These are phyloP conservation scores for Lactifluus volemus DNA, from an alignment of 768 basidiomycete species.

Conservation along the genomic window DNA sequence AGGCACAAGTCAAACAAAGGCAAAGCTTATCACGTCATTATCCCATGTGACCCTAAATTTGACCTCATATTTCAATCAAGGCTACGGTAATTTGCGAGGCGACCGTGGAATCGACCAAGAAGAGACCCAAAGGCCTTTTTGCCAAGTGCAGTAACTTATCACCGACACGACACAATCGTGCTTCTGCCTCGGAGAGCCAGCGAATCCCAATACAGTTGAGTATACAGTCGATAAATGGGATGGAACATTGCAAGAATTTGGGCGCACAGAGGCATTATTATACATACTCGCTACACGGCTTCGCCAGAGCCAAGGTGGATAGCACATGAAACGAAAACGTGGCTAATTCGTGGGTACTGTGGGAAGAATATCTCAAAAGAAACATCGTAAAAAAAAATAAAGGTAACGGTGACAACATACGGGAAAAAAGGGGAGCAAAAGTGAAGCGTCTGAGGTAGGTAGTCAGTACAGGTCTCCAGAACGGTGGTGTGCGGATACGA, in stretches of 20 bases:
- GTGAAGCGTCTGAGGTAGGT: not conserved
- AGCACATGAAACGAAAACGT: constrained; percentile 1
- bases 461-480: constrained; percentile 11
- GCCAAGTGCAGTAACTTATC: not conserved
- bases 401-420: not conserved
- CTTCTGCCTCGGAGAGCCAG: not conserved
- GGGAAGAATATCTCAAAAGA: not conserved
- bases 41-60: not conserved
- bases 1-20: not conserved
- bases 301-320: not conserved
- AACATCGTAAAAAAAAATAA: not conserved
- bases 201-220: not conserved
- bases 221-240: not conserved
- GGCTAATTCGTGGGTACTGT: not conserved
- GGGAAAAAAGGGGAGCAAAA: not conserved
- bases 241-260: not conserved
- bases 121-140: not conserved
- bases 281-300: constrained; percentile 18
- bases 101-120: not conserved
- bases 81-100: not conserved
- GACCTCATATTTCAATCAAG: not conserved
- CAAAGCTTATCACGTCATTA: not conserved
- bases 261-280: not conserved
- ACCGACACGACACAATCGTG: not conserved
- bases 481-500: constrained; percentile 11